phyloP scores from a whole-genome alignment of 495 filamentous ascomycete species.

The Talaromyces borbonicus region DNA sequence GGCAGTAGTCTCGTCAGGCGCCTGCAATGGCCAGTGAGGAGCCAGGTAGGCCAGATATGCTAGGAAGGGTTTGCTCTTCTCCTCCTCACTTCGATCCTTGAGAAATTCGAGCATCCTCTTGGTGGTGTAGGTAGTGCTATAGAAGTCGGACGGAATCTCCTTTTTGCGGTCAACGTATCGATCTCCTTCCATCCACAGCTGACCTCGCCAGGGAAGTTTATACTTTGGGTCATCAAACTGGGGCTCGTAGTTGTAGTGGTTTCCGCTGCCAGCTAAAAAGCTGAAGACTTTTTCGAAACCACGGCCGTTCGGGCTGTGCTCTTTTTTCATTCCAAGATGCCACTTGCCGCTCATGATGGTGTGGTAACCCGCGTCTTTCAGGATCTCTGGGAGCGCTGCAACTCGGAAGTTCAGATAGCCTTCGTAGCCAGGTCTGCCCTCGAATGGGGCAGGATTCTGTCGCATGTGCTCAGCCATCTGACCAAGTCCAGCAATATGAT shows the following conservation, averaged over 20 bases:
- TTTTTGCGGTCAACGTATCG: too few relatives aligned
- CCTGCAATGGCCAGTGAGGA: slow-evolving; percentile 54
- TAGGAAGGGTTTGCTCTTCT: slow-evolving; percentile 46
- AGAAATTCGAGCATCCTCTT: slow-evolving; percentile 41
- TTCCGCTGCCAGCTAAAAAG: too few relatives aligned
- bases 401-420: slow-evolving; percentile 56
- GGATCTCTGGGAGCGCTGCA: slow-evolving; percentile 50
- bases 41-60: slow-evolving; percentile 51
- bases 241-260: too few relatives aligned
- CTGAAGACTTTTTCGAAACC: too few relatives aligned
- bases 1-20: slow-evolving; percentile 38
- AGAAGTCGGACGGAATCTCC: too few relatives aligned
- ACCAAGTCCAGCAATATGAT: slow-evolving; percentile 35
- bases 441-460: slow-evolving; percentile 34
- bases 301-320: slow-evolving; percentile 12
- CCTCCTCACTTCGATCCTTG: slow-evolving; percentile 35
- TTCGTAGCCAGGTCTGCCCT: slow-evolving; percentile 54
- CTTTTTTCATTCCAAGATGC: slow-evolving; percentile 42
- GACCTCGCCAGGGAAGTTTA: too few relatives aligned
- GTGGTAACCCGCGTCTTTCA: slow-evolving; percentile 51
- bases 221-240: too few relatives aligned
- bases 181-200: too few relatives aligned
- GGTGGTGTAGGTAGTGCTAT: neutral
- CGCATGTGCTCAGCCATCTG: slow-evolving; percentile 29
- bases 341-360: slow-evolving; percentile 58